Conservation (phyloP, 192 early-diverging fungal species). For the Backusella psychrophila region DNA sequence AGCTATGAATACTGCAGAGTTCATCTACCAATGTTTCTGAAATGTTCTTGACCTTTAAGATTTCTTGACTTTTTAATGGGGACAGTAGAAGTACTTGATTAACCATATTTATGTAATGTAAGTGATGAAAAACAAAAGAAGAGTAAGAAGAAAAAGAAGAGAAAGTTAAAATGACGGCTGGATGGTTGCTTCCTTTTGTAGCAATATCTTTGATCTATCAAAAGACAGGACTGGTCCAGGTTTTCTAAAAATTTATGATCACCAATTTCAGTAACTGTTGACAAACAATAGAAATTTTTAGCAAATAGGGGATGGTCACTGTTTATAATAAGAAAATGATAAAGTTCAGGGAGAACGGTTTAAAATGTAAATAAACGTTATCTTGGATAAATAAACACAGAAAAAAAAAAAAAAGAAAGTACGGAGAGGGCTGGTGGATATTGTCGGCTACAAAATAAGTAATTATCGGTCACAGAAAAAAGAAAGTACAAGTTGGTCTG, state of each 20-base stretch:
- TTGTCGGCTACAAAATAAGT: too few relatives aligned
- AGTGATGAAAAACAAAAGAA: background rate
- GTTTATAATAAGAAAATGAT: background rate
- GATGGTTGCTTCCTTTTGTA: background rate
- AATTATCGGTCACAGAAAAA: too few relatives aligned
- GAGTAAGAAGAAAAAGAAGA: background rate
- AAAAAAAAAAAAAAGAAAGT: background rate
- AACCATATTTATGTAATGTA: background rate
- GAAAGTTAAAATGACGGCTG: background rate
- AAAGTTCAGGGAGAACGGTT: background rate
- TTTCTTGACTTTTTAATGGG: background rate
- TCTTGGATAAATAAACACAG: background rate
- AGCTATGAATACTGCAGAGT: background rate
- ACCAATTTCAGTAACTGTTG: background rate
- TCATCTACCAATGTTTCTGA: background rate
- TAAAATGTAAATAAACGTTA: background rate
- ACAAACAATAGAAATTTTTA: conserved; percentile 9
- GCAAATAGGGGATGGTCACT: background rate
- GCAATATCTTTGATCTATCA: background rate
- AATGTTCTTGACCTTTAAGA: background rate
- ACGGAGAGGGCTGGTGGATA: too few relatives aligned
- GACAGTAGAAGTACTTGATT: background rate
- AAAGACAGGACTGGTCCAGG: background rate
- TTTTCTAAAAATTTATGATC: background rate
- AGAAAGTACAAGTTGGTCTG: too few relatives aligned